Base-by-base conservation (phyloP, 1,284 basidiomycete genomes). In the Fistulina hepatica region DNA sequence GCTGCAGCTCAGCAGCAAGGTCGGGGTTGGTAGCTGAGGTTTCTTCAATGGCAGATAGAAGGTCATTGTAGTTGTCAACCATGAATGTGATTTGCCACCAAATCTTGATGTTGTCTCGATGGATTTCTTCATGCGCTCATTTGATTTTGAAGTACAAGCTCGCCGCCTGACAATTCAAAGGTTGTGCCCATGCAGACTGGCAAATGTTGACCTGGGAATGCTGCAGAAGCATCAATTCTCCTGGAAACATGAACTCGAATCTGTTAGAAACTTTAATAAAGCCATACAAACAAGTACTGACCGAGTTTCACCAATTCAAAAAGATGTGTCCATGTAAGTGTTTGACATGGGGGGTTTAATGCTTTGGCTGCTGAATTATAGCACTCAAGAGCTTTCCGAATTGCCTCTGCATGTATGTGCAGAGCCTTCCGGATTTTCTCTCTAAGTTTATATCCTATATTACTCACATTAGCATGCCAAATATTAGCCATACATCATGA, bases 171-270 rank as follows among this genome's bases (percentile, higher is more conserved):
- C 54, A 48, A 13, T 49, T 36, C 1, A 32, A 26, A 12, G 52
- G 52, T 4, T 49, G 38, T 1, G 53, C 48, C 61, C 61, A 64
- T 6, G 46, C 48, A 9, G 48, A 34, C 4, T 35, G 12, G 7
- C 44, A 44, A 10, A 60, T 45, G 35, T 59, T 54, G 9, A 52
- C 37, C 5, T 50, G 46, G 0, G 49, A 42, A 30, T 60, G 47
- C 2, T 51, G 49, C 1, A 66, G 50, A 5, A 65, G 50, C 34
- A 59, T 56, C 33, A 64, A 61, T 51, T 43, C 2, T 53, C 47
- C 1, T 54, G 42, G 5, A 39, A 27, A 25, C 53, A 43, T 0
- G 54, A 42, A 4, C n/a, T n/a, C 40, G 27, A 24, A 46, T 48
- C 11, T 52, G 24, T 2, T 48, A 47, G 2, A 21, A 24, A 2